Evolutionary conservation across 2,329 filamentous ascomycete species (phyloP).

Genomic region (Clarireedia paspali): DNA sequence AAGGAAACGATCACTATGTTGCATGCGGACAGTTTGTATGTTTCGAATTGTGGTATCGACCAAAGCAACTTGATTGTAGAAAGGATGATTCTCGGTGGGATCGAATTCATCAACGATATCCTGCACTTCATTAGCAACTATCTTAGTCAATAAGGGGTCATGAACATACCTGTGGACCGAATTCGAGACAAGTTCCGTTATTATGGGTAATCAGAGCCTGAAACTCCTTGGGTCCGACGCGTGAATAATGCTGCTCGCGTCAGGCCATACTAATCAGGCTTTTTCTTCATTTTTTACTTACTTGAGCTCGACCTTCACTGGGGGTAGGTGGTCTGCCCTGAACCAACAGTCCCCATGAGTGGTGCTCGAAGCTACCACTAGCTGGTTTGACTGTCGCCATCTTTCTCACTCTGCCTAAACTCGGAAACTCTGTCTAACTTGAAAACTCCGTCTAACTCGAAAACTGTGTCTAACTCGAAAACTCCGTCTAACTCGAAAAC

Average conservation of each 20-base stretch:
- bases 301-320: conserved; percentile 22
- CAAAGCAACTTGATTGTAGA: conserved; percentile 15
- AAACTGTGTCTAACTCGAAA: too few species aligned
- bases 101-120: conserved; percentile 19
- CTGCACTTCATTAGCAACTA: conserved; percentile 11
- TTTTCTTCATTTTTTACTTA: conserved; percentile 3
- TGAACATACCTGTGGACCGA: conserved; percentile 13
- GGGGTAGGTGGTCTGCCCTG: conserved; percentile 23
- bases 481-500: too few species aligned
- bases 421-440: too few species aligned
- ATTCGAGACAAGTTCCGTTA: conserved; percentile 8
- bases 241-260: neutral
- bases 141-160: neutral
- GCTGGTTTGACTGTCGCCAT: conserved; percentile 7
- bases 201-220: conserved; percentile 2
- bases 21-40: conserved; percentile 10
- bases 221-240: neutral
- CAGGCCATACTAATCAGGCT: neutral
- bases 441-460: too few species aligned
- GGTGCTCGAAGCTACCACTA: neutral
- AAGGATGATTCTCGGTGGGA: conserved; percentile 5
- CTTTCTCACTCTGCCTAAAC: too few species aligned
- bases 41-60: conserved; percentile 19
- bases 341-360: conserved; percentile 19
- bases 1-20: conserved; percentile 7